Base-by-base conservation (phyloP, 1,284 basidiomycete species). In the Leccinum pallidistipes region DNA sequence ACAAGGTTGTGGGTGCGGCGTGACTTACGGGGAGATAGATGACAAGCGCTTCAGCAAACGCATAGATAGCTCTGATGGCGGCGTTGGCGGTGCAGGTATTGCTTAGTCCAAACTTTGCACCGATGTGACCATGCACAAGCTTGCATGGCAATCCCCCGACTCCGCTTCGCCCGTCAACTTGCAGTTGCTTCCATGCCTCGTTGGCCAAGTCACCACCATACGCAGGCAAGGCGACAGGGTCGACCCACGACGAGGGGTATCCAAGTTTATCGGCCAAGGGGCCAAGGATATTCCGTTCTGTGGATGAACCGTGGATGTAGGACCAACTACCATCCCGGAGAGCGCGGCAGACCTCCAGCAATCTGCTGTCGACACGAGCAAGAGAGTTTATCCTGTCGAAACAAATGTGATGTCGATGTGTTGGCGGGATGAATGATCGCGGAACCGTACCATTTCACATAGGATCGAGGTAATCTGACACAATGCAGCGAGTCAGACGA, bases 101-200 rank as follows among this genome's bases (percentile, higher is more conserved):
- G 21, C 78, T 78, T 4, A 85, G 72, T 11, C 81, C 81, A n/a
- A 83, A 66, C 14, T 62, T 74, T 32, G 76, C 69, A 24, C 81
- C 81, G 27, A 85, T 75, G 21, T 77, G 72, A 3, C 83, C 84
- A 66, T 92, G 90, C 0, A 91, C 82, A 3, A 91, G 67, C 67
- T 91, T 86, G 67, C 90, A 92, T 3, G 90, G 90, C 9, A 92
- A 65, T 1, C 90, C 90, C 5, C 88, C 90, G 3, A 88, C 68
- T 10, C 82, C 80, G 5, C 69, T 51, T 57, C 90, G 73, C 27
- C 77, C 80, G 3, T 67, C 70, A 2, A 91, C 80, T 1, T 82
- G 83, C 8, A 92, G 68, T 11, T 64, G 62, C 56, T 80, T 78
- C 90, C 89, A 92, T 3, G 70, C 69, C 3, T 72, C 70, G 61